A percentile compares a stretch with the other conserved stretches of the same genome.
Conservation (phyloP, 2,329 filamentous ascomycete genomes). For the Neonectria coccinea region DNA sequence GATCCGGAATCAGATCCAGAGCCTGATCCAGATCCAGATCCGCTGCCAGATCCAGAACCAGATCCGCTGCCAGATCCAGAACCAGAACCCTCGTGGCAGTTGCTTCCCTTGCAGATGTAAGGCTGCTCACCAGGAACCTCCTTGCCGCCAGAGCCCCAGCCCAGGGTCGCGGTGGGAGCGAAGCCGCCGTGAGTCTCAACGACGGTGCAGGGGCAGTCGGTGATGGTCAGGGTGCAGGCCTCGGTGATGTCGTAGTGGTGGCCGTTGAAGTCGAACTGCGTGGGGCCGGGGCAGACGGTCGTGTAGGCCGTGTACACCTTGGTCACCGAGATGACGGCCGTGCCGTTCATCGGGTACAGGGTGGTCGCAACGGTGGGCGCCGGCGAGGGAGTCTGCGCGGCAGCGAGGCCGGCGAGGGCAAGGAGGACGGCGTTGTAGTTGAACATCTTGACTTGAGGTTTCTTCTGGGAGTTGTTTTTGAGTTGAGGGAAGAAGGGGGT, state of each 20-base stretch:
- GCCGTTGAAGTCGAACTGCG: constrained; percentile 62
- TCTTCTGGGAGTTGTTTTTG: constrained; percentile 19
- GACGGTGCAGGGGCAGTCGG: constrained; percentile 65
- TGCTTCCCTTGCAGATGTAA: constrained; percentile 3
- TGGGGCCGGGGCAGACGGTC: constrained; percentile 61
- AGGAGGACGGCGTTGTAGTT: constrained; percentile 42
- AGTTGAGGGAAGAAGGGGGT: constrained; percentile 5
- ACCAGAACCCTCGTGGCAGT: no score
- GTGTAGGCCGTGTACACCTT: constrained; percentile 52
- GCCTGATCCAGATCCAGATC: constrained; percentile 2
- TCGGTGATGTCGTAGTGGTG: constrained; percentile 66
- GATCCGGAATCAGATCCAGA: background rate
- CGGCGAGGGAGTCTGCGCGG: constrained; percentile 34
- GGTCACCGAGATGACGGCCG: constrained; percentile 43
- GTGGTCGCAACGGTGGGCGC: constrained; percentile 21
- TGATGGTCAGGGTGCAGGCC: constrained; percentile 67
- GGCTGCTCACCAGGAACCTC: constrained; percentile 18
- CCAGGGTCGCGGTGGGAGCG: constrained; percentile 26
- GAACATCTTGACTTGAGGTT: constrained; percentile 42
- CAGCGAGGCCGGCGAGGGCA: constrained; percentile 41
- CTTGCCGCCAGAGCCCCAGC: constrained; percentile 20
- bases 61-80: background rate
- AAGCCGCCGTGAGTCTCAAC: constrained; percentile 46
- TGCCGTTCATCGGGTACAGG: constrained; percentile 36
- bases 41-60: constrained; percentile 3